Evolutionary conservation across 192 early-diverging fungal genomes (phyloP), one percentile per base, ranked within the genome.

Genomic region (Dissophora ornata): DNA sequence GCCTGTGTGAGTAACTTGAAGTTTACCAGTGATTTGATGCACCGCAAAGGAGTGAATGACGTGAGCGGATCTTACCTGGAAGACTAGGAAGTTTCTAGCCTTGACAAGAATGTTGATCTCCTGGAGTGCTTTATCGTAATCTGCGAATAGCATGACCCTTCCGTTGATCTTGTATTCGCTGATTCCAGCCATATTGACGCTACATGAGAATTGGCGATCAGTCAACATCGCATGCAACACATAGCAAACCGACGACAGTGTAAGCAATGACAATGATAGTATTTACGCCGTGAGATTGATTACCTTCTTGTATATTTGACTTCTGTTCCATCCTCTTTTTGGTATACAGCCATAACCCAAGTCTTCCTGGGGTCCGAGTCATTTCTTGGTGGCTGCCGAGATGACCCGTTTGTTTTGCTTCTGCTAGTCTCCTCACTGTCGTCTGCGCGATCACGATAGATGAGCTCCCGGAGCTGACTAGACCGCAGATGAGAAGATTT

Each of bases 11-110:
- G 9, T 26, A 22, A 42, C 12, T 24, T 7, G n/a, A n/a, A n/a
- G n/a, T n/a, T n/a, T n/a, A n/a, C n/a, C n/a, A n/a, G n/a, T n/a
- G n/a, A n/a, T n/a, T n/a, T n/a, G n/a, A n/a, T n/a, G n/a, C n/a
- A n/a, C n/a, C n/a, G n/a, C n/a, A n/a, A n/a, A n/a, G n/a, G n/a
- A n/a, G n/a, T n/a, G 26, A 26, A 51, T 45, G 44, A 45, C 12
- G 18, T 45, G 9, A 42, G 4, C 19, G 34, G 18, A 24, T 0
- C 11, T 13, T 75, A 82, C 81, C 77, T 98, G 96, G 70, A 99
- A 98, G 3, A 99, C 98, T 48, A 99, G 84, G 84, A 99, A 99
- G 81, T 99, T 99, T 36, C 90, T 86, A 1, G 97, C 96, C 67
- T 95, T 97, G 60, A 98, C 91, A 18, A 98, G 82, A 54, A 99